phyloP scores from a whole-genome alignment of 2,329 filamentous ascomycete genomes.

The Ascochyta clinopodiicola region DNA sequence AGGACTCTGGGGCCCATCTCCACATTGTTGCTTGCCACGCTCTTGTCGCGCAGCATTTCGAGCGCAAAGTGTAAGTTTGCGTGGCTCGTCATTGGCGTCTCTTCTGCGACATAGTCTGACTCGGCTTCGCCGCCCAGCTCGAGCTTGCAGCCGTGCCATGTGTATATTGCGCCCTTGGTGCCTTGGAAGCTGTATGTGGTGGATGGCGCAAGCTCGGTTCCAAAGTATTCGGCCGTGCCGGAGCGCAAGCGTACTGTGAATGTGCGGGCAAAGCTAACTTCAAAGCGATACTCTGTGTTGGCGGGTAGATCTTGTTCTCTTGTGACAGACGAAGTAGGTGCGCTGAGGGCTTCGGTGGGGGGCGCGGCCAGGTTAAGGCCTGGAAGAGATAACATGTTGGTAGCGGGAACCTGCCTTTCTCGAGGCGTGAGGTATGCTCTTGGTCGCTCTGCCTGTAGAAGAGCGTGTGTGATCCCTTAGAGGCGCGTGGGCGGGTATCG shows the following conservation, averaged over 20 bases:
- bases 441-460: no score
- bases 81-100: constrained; percentile 81
- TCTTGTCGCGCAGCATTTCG: constrained; percentile 71
- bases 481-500: no score
- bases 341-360: constrained; percentile 32
- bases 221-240: constrained; percentile 91
- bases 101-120: constrained; percentile 74
- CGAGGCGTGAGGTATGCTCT: no score
- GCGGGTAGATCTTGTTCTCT: constrained; percentile 52
- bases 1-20: constrained; percentile 79
- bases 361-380: constrained; percentile 53
- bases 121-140: constrained; percentile 76
- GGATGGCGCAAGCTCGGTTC: constrained; percentile 85
- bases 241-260: constrained; percentile 67
- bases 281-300: constrained; percentile 56
- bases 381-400: constrained; percentile 51
- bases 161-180: constrained; percentile 85
- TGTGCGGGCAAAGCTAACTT: constrained; percentile 45
- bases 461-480: no score
- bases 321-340: constrained; percentile 29
- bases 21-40: constrained; percentile 48
- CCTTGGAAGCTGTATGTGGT: constrained; percentile 82
- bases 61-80: constrained; percentile 89
- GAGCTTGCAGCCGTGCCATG: constrained; percentile 87
- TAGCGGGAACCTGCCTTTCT: not conserved